These are phyloP conservation scores for Metarhizium brunneum DNA, from an alignment of 2,329 filamentous ascomycete species.

Conservation along the genomic window DNA sequence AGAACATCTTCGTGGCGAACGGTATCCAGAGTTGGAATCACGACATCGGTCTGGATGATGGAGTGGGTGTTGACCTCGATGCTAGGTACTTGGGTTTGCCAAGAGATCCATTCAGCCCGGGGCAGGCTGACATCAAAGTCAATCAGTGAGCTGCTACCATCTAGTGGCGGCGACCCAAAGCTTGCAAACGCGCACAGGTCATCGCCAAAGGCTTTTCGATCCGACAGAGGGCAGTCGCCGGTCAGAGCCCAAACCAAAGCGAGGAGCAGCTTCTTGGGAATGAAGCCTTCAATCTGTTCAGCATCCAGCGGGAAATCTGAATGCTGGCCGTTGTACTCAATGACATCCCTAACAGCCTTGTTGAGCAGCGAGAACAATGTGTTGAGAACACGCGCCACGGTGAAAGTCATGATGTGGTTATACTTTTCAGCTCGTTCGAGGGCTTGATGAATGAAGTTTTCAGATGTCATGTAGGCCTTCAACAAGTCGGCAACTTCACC, in stretches of 20 bases:
- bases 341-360: constrained; percentile 81
- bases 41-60: constrained; percentile 93
- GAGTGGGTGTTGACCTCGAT: constrained; percentile 98
- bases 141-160: constrained; percentile 76
- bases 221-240: constrained; percentile 80
- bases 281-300: constrained; percentile 80
- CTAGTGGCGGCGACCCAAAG: constrained; percentile 74
- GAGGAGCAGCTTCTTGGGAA: constrained; percentile 89
- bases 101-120: constrained; percentile 78
- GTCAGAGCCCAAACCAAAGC: constrained; percentile 93
- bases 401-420: constrained; percentile 98
- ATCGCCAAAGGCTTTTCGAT: constrained; percentile 86
- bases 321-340: constrained; percentile 95
- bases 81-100: constrained; percentile 89
- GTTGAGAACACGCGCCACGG: constrained; percentile 77
- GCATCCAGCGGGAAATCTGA: constrained; percentile 85
- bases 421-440: constrained; percentile 69
- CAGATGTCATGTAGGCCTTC: constrained; percentile 62
- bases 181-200: constrained; percentile 73
- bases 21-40: constrained; percentile 95
- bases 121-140: constrained; percentile 90
- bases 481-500: constrained; percentile 71
- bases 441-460: constrained; percentile 71
- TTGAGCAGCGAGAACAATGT: constrained; percentile 94
- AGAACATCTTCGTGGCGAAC: constrained; percentile 97